Evolutionary conservation across 1,139 yeast genomes (phyloP), one percentile per base, ranked within the genome.

Genomic region (Yamadazyma atlantica): DNA sequence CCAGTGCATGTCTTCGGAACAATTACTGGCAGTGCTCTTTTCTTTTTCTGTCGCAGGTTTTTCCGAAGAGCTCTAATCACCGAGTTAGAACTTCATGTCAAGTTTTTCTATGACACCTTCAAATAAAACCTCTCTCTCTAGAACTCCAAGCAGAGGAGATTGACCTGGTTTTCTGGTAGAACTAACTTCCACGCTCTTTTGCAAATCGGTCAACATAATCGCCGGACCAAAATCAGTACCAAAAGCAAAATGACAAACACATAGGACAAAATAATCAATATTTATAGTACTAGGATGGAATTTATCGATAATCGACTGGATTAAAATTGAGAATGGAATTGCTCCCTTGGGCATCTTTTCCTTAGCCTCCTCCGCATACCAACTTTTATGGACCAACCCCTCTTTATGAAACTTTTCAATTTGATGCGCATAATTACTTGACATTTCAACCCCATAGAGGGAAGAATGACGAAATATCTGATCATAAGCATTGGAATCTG

Each of bases 211-310:
- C 12, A 13, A 12, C 16, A 15, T 30, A 12, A 39, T 39, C 8
- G 33, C 36, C 12, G 41, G 41, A 9, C 44, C 44, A 32, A 30
- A 30, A 24, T 33, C 35, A 10, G 42, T 41, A 4, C 17, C 38
- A 19, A 31, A 34, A 9, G 18, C 5, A 25, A 24, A 24, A 7
- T 35, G 23, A 10, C 24, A 8, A n/a, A 39, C 8, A 17, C 36
- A 29, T 2, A 33, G 8, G 10, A 37, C 3, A 13, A 41, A 22
- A 8, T 36, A 31, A 7, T 39, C 44, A 4, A 32, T 14, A 15
- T 21, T 19, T 35, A 39, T 29, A 4, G 21, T 12, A 7, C 24
- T 27, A 6, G 37, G 37, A 10, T 33, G 29, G 21, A 19, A 39
- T 11, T 27, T 18, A 18, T 34, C 14, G 11, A 22, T 24, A 4